These are phyloP conservation scores for Linnemannia exigua DNA, from an alignment of 192 early-diverging fungal genomes.

Conservation along the genomic window DNA sequence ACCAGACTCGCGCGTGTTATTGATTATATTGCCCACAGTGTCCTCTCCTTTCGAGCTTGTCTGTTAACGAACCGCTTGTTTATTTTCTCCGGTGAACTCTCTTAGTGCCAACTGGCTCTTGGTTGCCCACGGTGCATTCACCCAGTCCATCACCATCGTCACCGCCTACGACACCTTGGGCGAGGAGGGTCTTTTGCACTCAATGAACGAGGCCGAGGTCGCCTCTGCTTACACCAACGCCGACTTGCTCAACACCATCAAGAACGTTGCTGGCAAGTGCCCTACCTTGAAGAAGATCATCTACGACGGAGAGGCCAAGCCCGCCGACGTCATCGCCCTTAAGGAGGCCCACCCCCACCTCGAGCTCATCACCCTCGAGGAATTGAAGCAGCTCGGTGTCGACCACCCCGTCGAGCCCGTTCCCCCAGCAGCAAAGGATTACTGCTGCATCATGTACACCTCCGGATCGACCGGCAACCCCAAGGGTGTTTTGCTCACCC, in stretches of 20 bases:
- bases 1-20: neutral
- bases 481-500: constrained; percentile 91
- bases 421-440: constrained; percentile 80
- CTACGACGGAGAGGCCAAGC: constrained; percentile 75
- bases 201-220: constrained; percentile 87
- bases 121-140: constrained; percentile 71
- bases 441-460: constrained; percentile 91
- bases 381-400: constrained; percentile 74
- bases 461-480: constrained; percentile 94
- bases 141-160: constrained; percentile 80
- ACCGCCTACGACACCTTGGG: constrained; percentile 91
- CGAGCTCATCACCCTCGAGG: constrained; percentile 75
- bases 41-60: neutral
- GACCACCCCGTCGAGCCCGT: constrained; percentile 71
- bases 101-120: constrained; percentile 74
- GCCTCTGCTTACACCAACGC: constrained; percentile 80
- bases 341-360: constrained; percentile 53
- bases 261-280: constrained; percentile 71
- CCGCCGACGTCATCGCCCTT: constrained; percentile 62
- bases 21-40: neutral
- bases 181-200: constrained; percentile 85
- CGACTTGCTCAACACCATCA: constrained; percentile 76
- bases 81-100: neutral
- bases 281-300: constrained; percentile 76
- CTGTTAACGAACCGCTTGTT: neutral